Evolutionary conservation across 352 stramenopile genomes (phyloP).

Genomic region (Thalassiosira livingstoniorum): DNA sequence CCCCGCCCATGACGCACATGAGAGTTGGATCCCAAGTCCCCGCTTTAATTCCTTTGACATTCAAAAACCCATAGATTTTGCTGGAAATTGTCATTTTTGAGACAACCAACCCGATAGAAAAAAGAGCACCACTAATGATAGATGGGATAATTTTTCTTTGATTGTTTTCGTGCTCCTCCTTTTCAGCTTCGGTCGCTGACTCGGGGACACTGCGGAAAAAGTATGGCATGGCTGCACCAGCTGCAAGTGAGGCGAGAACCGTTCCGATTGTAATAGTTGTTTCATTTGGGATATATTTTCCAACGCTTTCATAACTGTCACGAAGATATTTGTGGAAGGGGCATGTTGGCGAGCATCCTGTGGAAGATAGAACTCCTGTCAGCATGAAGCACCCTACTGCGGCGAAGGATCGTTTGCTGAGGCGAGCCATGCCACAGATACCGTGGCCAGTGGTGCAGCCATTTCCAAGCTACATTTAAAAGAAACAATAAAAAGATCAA

Average conservation of each 20-base stretch:
- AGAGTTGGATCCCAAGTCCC: constrained; percentile 78
- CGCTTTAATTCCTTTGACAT: constrained; percentile 59
- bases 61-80: constrained; percentile 79
- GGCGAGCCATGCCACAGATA: constrained; percentile 72
- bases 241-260: constrained; percentile 41
- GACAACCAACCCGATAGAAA: constrained; percentile 73
- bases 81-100: constrained; percentile 68
- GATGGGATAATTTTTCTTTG: constrained; percentile 56
- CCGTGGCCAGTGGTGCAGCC: constrained; percentile 58
- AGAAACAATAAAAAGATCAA: no score
- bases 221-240: constrained; percentile 24
- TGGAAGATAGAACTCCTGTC: constrained; percentile 60
- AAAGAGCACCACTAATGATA: constrained; percentile 59
- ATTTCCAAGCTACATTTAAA: constrained; percentile 55
- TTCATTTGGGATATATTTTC: constrained; percentile 39
- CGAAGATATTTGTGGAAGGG: constrained; percentile 46
- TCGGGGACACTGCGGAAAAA: constrained; percentile 40
- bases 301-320: constrained; percentile 31
- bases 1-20: constrained; percentile 75
- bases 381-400: constrained; percentile 82
- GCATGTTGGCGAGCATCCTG: constrained; percentile 45
- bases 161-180: constrained; percentile 53
- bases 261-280: constrained; percentile 45
- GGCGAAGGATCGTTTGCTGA: constrained; percentile 68
- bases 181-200: constrained; percentile 23